Percentiles rank a stretch among this genome's conserved stretches.
These are phyloP conservation scores for Epithele typhae DNA, from an alignment of 768 basidiomycete species.

Conservation along the genomic window DNA sequence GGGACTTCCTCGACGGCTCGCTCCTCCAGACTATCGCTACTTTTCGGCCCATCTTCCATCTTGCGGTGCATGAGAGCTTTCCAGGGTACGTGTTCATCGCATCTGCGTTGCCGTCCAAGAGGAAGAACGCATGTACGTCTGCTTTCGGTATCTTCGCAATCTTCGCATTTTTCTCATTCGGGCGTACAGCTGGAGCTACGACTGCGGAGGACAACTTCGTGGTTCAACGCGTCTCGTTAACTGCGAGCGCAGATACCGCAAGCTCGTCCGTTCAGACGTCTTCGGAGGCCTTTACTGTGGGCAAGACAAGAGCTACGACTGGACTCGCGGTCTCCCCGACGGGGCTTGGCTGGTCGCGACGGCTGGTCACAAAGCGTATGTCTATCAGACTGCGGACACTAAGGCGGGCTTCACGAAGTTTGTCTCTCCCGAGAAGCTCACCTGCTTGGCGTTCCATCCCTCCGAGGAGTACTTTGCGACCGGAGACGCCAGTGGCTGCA, in stretches of 20 bases:
- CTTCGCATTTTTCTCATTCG: neutral
- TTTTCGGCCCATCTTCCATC: constrained; percentile 61
- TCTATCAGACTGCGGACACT: constrained; percentile 53
- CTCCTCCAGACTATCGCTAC: constrained; percentile 73
- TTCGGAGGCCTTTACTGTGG: constrained; percentile 50
- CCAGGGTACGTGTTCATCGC: constrained; percentile 71
- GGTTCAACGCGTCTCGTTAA: constrained; percentile 62
- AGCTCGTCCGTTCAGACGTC: constrained; percentile 39
- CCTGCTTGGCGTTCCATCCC: constrained; percentile 86
- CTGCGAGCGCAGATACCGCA: constrained; percentile 38
- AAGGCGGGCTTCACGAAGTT: constrained; percentile 76
- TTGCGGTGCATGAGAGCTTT: constrained; percentile 68
- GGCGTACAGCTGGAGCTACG: constrained; percentile 12
- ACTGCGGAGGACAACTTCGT: constrained; percentile 48
- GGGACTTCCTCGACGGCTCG: constrained; percentile 89
- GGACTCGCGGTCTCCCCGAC: constrained; percentile 69
- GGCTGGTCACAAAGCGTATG: constrained; percentile 74
- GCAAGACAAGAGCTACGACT: constrained; percentile 60
- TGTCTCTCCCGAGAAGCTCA: constrained; percentile 73
- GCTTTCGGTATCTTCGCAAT: neutral
- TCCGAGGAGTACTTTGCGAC: constrained; percentile 92
- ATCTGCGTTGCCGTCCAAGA: constrained; percentile 47
- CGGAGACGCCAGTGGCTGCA: constrained; percentile 80
- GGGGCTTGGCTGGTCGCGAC: constrained; percentile 76
- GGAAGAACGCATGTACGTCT: constrained; percentile 29